Evolutionary conservation across 2,329 filamentous ascomycete species (phyloP).

Genomic region (Aspergillus amoenus): DNA sequence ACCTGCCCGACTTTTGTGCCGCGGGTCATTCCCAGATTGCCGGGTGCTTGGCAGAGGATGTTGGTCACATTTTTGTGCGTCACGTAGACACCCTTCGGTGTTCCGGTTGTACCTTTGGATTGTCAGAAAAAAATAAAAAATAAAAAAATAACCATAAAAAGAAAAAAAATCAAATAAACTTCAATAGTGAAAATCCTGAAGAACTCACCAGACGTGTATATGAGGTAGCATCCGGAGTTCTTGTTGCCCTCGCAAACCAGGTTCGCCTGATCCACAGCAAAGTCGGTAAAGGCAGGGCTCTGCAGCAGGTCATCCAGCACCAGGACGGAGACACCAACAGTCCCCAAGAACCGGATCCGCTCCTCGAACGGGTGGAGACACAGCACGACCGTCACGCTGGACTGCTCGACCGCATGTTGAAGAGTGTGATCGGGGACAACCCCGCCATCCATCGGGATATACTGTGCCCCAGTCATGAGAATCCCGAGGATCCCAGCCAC

Average conservation of each 20-base stretch:
- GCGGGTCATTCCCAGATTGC: conserved; percentile 9
- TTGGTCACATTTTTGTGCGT: conserved; percentile 12
- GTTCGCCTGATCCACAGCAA: not conserved
- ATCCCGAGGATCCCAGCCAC: conserved; percentile 11
- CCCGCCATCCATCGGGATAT: conserved; percentile 11
- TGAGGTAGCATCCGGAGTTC: conserved; percentile 11
- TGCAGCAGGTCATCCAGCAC: conserved; percentile 5
- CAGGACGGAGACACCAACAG: not conserved
- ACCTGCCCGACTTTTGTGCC: conserved; percentile 10
- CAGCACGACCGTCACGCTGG: not conserved
- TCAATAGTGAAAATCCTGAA: no score
- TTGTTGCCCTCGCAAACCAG: conserved; percentile 4
- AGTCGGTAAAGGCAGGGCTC: not conserved
- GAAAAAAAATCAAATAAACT: no score
- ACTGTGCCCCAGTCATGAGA: conserved; percentile 11
- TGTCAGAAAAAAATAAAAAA: no score
- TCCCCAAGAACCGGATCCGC: not conserved
- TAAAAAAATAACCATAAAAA: no score
- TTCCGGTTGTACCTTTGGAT: conserved; percentile 8
- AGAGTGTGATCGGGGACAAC: conserved; percentile 12
- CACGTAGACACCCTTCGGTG: conserved; percentile 12
- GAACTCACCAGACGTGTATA: conserved; percentile 11
- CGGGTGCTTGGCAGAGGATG: conserved; percentile 8
- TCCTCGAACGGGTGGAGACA: not conserved
- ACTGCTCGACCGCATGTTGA: conserved; percentile 4